phyloP scores from a whole-genome alignment of 202 grass and related monocot species.

The Panicum virgatum region DNA sequence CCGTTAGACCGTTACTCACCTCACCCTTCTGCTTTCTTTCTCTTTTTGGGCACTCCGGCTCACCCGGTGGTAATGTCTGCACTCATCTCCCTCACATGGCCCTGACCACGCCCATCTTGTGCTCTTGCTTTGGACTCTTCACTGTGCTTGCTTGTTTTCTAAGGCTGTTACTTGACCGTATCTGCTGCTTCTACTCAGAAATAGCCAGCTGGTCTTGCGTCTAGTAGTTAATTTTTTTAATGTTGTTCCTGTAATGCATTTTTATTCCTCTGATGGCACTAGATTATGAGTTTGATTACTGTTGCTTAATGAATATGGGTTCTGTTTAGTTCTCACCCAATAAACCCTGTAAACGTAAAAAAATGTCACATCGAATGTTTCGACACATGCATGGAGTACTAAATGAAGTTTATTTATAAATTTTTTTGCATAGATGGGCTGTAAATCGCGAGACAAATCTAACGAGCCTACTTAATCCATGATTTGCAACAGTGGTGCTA shows the following conservation, averaged over 20 bases:
- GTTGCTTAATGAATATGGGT: conserved; percentile 17
- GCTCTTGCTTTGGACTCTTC: conserved; percentile 49
- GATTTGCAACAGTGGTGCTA: too few relatives aligned
- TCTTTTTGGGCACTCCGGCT: conserved; percentile 42
- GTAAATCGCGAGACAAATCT: too few relatives aligned
- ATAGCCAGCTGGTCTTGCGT: not conserved
- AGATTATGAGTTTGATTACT: conserved; percentile 15
- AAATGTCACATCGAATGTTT: too few relatives aligned
- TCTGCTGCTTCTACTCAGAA: not conserved
- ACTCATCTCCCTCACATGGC: conserved; percentile 32
- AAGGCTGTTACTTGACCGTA: conserved; percentile 10
- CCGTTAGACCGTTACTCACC: not conserved
- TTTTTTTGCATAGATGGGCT: too few relatives aligned
- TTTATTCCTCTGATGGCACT: conserved; percentile 8
- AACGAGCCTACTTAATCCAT: too few relatives aligned
- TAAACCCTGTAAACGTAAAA: too few relatives aligned
- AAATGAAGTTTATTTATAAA: too few relatives aligned
- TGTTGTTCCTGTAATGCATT: not conserved
- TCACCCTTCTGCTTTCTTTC: conserved; percentile 20
- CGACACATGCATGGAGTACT: too few relatives aligned
- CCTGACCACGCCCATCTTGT: conserved; percentile 24
- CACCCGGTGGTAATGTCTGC: conserved; percentile 24
- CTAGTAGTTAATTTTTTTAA: not conserved
- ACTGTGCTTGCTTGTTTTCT: conserved; percentile 39
- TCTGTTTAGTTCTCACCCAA: too few relatives aligned